Conservation (phyloP, 2,329 filamentous ascomycete species). For the Coleophoma eucalyptorum region DNA sequence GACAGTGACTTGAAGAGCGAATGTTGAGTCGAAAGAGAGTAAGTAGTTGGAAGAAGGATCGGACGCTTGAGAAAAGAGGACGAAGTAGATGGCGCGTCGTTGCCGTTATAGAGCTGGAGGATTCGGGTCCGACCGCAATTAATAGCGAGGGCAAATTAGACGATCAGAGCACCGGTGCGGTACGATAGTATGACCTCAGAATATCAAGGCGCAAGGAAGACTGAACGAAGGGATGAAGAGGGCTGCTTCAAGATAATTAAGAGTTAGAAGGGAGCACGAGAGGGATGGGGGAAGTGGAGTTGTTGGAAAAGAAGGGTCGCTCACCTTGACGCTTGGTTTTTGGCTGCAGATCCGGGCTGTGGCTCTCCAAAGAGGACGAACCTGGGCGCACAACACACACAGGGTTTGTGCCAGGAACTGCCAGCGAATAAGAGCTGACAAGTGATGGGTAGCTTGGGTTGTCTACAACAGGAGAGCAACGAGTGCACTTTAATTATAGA, state of each 20-base stretch:
- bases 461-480: not conserved
- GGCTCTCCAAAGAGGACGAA: not conserved
- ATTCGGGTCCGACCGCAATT: not conserved
- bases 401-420: not conserved
- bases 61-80: too few species aligned
- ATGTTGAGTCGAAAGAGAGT: not conserved
- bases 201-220: not conserved
- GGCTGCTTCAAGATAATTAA: not conserved
- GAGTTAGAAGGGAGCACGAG: slow-evolving; percentile 1
- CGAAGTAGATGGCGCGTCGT: too few species aligned
- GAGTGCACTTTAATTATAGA: too few species aligned
- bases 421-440: not conserved
- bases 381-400: not conserved
- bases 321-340: not conserved
- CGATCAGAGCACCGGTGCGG: not conserved
- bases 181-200: not conserved
- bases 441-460: not conserved
- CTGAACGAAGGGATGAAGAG: not conserved
- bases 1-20: not conserved
- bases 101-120: not conserved
- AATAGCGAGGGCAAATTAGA: not conserved
- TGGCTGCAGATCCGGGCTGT: slow-evolving; percentile 2
- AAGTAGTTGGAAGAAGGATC: not conserved
- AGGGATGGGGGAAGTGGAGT: not conserved
- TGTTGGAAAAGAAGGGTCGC: slow-evolving; percentile 1